These are phyloP conservation scores for Quercus dentata DNA, from an alignment of 306 rosid genomes.

Conservation along the genomic window DNA sequence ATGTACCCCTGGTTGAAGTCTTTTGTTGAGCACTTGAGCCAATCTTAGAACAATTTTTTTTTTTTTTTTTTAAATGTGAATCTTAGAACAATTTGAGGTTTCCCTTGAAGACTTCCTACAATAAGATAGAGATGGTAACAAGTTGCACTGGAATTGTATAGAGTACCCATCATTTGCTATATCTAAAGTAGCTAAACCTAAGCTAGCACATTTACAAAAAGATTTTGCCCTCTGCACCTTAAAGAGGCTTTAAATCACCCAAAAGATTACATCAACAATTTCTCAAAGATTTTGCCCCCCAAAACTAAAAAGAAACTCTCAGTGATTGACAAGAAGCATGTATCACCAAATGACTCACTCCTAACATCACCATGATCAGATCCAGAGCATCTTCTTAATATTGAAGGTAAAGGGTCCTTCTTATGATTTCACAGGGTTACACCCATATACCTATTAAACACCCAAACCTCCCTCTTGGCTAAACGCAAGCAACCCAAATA, in stretches of 20 bases:
- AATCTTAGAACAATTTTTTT: too few species aligned
- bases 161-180: background rate
- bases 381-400: background rate
- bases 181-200: background rate
- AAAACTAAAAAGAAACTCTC: background rate
- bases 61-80: too few species aligned
- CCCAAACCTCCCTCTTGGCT: background rate
- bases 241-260: background rate
- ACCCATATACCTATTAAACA: constrained; percentile 9
- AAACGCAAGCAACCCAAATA: background rate
- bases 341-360: background rate
- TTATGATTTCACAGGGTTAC: constrained; percentile 28
- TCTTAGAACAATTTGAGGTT: too few species aligned
- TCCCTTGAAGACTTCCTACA: too few species aligned
- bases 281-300: constrained; percentile 1
- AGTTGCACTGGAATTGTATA: too few species aligned
- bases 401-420: constrained; percentile 6
- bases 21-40: too few species aligned
- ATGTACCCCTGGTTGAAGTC: too few species aligned
- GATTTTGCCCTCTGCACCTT: background rate
- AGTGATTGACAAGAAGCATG: constrained; percentile 18
- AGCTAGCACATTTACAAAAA: background rate
- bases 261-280: background rate
- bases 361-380: background rate
- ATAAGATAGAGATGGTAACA: too few species aligned